Evolutionary conservation across 179 eudicot genomes (phyloP), one percentile per base, ranked within the genome.

Genomic region (Gypsophila paniculata): DNA sequence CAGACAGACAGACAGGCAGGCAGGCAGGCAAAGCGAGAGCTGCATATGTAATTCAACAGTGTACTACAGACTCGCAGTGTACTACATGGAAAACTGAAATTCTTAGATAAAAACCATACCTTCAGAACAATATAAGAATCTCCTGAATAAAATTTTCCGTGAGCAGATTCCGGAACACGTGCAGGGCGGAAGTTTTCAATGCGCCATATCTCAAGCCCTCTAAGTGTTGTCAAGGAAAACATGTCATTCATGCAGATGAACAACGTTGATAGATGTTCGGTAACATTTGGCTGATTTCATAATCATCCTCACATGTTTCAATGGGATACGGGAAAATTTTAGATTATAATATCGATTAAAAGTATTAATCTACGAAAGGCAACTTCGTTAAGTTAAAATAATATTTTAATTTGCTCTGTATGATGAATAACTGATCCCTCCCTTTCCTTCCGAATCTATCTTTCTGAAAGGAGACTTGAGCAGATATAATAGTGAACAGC

Each of bases 131-230:
- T 81, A 71, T 94, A 94, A 25, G 97, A 89, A 69, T 91, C 97
- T 66, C 96, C 96, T 0, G 85, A 82, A 64, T 82, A 88, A 74
- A 94, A 94, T 71, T 91, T 91, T 21, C 99, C 99, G 86, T 87
- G 58, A 26, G 89, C 79, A 58, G 92, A 82, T 69, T 82, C 78
- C 53, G 85, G 79, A 21, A 94, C 84, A 36, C 81, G 86, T 51
- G 86, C 91, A 29, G 97, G 99, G 17, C 71, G 80, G 71, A 87
- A 86, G 72, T 86, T 91, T 72, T 91, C 97, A 69, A 94, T 90
- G 67, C 94, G 89, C 99, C 99, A 94, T 79, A 94, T 86, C 82
- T 94, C 99, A 71, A 88, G 83, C 70, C 97, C 99, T 39, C 99
- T 94, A 78, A 72, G 57, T 7, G 54, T 69, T 48, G 87, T 91